Base-by-base conservation (phyloP, 345 rosid genomes). In the Alliaria petiolata region DNA sequence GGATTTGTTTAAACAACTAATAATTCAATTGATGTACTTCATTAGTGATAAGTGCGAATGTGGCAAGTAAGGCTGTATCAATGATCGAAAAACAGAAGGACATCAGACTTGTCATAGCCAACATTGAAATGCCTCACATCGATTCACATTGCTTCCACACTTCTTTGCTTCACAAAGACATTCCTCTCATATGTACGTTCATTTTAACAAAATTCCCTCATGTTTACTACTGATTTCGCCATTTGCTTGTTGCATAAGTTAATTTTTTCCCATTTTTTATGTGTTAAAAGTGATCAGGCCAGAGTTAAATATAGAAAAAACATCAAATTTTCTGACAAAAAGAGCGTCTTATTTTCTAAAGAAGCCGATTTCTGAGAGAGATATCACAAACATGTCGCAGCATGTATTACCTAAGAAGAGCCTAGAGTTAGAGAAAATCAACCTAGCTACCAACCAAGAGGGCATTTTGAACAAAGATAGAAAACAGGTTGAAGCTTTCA, bases 331-430 rank as follows among this genome's bases (percentile, higher is more conserved):
- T 44, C 55, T 87, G 28, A 55, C 3, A 9, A 74, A 63, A 44
- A 78, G 81, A 15, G 83, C 90, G 2, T n/a, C 69, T 0, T 76
- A 57, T 43, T 51, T 13, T 36, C 76, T 83, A 0, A 26, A 56
- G 42, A 78, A 80, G 5, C 90, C 90, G 0, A 49, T 84, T 20
- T 51, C 72, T 13, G 6, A 73, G 1, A 52, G 74, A 2, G 87
- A 85, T 25, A 58, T 85, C 30, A 78, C 71, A 16, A 63, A 81
- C 52, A 9, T 89, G 8, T 84, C 84, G 87, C 84, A 85, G 19
- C 77, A 80, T 38, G 78, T 55, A 0, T 76, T 49, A 22, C 30
- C 14, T 39, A 64, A 43, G 50, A 62, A 33, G 58, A 75, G 0
- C 5, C 25, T 26, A 35, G 30, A 15, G 22, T 13, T 47, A 8